phyloP scores from a whole-genome alignment of 257 asterid species.

The Echites panduratus region DNA sequence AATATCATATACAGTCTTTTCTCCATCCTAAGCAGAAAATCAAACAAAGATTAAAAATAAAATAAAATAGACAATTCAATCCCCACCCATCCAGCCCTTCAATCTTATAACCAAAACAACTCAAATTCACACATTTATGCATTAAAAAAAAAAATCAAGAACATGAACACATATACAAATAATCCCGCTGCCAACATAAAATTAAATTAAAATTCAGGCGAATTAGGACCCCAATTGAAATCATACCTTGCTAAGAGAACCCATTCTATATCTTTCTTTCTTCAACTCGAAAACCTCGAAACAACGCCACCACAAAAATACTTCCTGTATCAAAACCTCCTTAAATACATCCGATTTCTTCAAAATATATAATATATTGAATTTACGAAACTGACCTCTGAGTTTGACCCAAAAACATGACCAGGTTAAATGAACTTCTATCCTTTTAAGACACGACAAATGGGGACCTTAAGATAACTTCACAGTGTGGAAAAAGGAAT shows the following conservation, averaged over 20 bases:
- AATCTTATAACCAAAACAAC: neutral
- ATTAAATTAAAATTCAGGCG: neutral
- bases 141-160: neutral
- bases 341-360: neutral
- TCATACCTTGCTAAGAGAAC: constrained; percentile 26
- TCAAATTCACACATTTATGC: neutral
- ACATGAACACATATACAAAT: neutral
- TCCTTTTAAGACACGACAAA: too few species aligned
- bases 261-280: constrained; percentile 8
- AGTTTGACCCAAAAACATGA: neutral
- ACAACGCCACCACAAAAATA: neutral
- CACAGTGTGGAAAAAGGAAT: neutral
- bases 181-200: neutral
- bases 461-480: neutral
- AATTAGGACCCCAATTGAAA: neutral
- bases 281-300: constrained; percentile 4
- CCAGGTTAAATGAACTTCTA: neutral
- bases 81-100: neutral
- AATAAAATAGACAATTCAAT: neutral
- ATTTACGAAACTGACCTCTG: neutral
- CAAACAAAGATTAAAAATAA: too few species aligned
- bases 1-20: neutral
- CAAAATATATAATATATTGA: too few species aligned
- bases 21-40: neutral
- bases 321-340: neutral